Evolutionary conservation across 1,139 yeast genomes (phyloP).

Genomic region (Yamadazyma atlantica): DNA sequence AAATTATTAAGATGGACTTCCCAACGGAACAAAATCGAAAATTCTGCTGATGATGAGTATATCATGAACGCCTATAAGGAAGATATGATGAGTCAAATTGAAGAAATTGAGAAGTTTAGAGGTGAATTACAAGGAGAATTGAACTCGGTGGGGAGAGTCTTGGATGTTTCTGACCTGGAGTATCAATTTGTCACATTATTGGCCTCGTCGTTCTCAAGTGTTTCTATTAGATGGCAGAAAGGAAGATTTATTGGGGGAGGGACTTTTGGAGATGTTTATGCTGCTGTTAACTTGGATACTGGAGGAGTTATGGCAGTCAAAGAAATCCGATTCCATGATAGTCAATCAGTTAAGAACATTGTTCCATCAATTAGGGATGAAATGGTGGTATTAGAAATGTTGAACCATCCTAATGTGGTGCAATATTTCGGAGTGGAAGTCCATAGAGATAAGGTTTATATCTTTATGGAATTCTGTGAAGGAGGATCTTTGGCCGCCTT

Average conservation of each 20-base stretch:
- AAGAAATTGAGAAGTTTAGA: slow-evolving; percentile 58
- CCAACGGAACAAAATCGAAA: slow-evolving; percentile 46
- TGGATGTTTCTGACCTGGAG: slow-evolving; percentile 84
- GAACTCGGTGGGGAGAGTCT: slow-evolving; percentile 76
- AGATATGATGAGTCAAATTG: slow-evolving; percentile 59
- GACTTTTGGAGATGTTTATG: slow-evolving; percentile 90
- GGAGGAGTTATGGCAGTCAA: slow-evolving; percentile 98
- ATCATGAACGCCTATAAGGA: slow-evolving; percentile 54
- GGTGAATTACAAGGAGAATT: slow-evolving; percentile 47
- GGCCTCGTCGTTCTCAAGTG: slow-evolving; percentile 87
- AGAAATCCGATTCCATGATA: slow-evolving; percentile 88
- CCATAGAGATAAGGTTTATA: slow-evolving; percentile 91
- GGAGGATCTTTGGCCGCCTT: slow-evolving; percentile 90
- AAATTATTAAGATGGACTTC: slow-evolving; percentile 53
- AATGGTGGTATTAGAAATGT: slow-evolving; percentile 93
- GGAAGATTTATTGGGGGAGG: slow-evolving; percentile 95
- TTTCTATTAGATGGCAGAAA: slow-evolving; percentile 96
- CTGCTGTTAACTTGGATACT: slow-evolving; percentile 89
- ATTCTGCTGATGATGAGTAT: slow-evolving; percentile 63
- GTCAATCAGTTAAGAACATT: slow-evolving; percentile 79
- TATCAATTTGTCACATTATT: slow-evolving; percentile 83
- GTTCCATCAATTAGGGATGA: slow-evolving; percentile 92
- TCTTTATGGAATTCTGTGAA: slow-evolving; percentile 97
- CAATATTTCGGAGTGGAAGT: slow-evolving; percentile 97
- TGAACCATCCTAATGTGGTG: slow-evolving; percentile 93